These are phyloP conservation scores for Bruguiera hainesii DNA, from an alignment of 441 rosid genomes.

Conservation along the genomic window DNA sequence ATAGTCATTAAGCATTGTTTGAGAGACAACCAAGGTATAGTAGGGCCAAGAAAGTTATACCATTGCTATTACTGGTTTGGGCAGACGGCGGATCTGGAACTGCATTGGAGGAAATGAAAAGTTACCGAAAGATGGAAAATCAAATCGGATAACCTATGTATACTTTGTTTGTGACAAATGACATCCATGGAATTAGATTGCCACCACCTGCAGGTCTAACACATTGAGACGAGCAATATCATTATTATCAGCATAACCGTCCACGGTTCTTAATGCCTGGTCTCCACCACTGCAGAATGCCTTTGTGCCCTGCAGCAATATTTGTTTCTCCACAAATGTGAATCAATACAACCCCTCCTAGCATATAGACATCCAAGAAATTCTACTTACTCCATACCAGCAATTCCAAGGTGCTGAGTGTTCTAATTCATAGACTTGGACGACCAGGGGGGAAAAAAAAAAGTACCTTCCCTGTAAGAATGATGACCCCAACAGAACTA, in stretches of 20 bases:
- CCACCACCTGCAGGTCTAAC: slow-evolving; percentile 73
- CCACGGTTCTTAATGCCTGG: slow-evolving; percentile 63
- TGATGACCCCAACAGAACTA: slow-evolving; percentile 67
- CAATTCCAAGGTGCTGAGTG: too few species aligned
- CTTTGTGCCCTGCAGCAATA: slow-evolving; percentile 63
- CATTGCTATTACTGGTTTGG: slow-evolving; percentile 97
- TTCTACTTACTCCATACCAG: too few species aligned
- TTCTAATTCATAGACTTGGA: too few species aligned
- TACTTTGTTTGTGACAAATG: not conserved
- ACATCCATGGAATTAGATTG: not conserved
- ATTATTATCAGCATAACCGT: slow-evolving; percentile 75
- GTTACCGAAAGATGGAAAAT: not conserved
- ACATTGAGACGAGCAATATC: slow-evolving; percentile 73
- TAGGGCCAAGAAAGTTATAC: slow-evolving; percentile 32
- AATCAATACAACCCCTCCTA: slow-evolving; percentile 1
- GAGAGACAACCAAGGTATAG: not conserved
- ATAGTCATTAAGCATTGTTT: not conserved
- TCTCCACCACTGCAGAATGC: slow-evolving; percentile 97
- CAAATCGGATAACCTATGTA: not conserved
- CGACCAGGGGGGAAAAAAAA: not conserved
- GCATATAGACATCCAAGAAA: not conserved
- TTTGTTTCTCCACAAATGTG: slow-evolving; percentile 4
- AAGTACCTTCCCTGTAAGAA: slow-evolving; percentile 79
- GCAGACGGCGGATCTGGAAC: slow-evolving; percentile 89
- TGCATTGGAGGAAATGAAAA: slow-evolving; percentile 30